Conservation (phyloP, 208 protist species). For the Leishmania guyanensis region DNA sequence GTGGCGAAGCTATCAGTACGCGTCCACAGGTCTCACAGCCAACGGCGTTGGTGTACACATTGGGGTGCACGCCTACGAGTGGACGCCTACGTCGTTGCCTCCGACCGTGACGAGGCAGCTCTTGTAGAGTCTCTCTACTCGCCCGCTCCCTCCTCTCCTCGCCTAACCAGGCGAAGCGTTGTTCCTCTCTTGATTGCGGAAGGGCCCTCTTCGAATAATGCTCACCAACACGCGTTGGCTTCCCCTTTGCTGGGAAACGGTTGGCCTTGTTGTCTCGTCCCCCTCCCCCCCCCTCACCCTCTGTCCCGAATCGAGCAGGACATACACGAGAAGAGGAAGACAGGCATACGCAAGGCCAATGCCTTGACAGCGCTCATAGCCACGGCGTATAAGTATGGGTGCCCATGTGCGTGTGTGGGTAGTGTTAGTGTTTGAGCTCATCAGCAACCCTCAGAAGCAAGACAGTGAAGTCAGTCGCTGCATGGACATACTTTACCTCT, state of each 20-base stretch:
- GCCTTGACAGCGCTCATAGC: too few species aligned
- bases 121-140: background rate
- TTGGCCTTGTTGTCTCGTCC: too few species aligned
- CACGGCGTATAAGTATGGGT: too few species aligned
- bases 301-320: background rate
- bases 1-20: background rate
- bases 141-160: too few species aligned
- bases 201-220: too few species aligned
- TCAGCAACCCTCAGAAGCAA: too few species aligned
- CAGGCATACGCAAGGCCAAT: background rate
- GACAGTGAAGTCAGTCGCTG: background rate
- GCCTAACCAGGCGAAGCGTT: too few species aligned
- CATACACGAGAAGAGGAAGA: background rate
- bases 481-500: background rate
- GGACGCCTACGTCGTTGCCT: background rate
- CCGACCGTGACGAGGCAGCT: background rate
- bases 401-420: background rate
- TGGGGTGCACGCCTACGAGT: background rate
- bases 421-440: background rate
- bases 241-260: too few species aligned
- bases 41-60: background rate
- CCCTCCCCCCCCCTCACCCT: background rate
- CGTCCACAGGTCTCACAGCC: background rate
- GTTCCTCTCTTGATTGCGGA: too few species aligned
- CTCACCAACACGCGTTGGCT: too few species aligned